Evolutionary conservation across 306 rosid species (phyloP).

Genomic region (Pyrus communis): DNA sequence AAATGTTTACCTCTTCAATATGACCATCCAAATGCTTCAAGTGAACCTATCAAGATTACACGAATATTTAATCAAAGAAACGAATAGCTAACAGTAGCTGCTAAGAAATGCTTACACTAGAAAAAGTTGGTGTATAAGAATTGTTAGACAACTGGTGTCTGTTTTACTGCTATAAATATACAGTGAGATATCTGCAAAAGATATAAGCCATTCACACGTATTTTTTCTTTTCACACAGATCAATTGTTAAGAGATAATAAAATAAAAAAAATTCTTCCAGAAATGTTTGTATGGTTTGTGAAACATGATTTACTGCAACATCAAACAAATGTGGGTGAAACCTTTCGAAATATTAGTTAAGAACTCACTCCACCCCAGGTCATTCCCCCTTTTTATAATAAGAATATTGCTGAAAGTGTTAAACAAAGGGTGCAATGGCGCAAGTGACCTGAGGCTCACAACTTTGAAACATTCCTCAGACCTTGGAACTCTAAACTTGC

Average conservation of each 20-base stretch:
- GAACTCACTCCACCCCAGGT: not conserved
- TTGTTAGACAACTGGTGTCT: not conserved
- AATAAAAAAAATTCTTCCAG: not conserved
- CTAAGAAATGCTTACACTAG: slow-evolving; percentile 3
- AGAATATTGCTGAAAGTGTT: not conserved
- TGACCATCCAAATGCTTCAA: slow-evolving; percentile 95
- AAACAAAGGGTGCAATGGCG: not conserved
- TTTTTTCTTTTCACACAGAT: not conserved
- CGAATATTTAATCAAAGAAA: not conserved
- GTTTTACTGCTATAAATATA: not conserved
- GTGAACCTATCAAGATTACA: slow-evolving; percentile 50
- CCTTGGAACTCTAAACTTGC: not conserved
- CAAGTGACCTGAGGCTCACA: not conserved
- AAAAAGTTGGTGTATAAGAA: not conserved
- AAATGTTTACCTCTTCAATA: slow-evolving; percentile 72
- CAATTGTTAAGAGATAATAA: not conserved
- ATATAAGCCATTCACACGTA: not conserved
- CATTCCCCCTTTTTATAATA: not conserved
- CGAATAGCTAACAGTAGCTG: not conserved
- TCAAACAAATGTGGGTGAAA: not conserved
- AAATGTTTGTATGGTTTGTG: too few relatives aligned
- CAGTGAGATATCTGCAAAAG: not conserved
- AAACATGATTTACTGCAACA: not conserved
- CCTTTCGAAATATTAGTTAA: not conserved
- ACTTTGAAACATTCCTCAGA: not conserved